Conservation (phyloP, 345 rosid species). For the Syzygium aromaticum region DNA sequence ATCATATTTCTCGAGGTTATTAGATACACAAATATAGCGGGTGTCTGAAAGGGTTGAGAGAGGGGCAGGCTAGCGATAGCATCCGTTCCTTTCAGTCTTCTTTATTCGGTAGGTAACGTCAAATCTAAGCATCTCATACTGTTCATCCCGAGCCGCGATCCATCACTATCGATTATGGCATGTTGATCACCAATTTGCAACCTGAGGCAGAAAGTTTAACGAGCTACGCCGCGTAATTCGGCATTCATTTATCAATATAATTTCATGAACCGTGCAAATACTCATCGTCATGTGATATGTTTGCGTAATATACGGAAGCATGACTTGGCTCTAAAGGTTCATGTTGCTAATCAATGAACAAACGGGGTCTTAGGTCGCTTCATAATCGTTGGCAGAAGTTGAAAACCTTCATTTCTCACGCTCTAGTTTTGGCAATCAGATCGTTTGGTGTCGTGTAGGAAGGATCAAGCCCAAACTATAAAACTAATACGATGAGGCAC, state of each 20-base stretch:
- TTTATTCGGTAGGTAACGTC: neutral
- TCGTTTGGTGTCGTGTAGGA: neutral
- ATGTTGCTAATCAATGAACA: neutral
- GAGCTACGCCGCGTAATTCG: neutral
- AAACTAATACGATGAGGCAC: neutral
- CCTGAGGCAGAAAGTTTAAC: neutral
- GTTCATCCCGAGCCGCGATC: neutral
- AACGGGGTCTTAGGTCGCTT: neutral
- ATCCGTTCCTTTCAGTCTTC: neutral
- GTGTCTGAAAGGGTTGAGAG: neutral
- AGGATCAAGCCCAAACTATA: neutral
- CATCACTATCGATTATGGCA: neutral
- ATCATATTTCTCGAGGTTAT: neutral
- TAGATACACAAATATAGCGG: neutral
- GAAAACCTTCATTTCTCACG: neutral
- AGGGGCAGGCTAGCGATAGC: neutral
- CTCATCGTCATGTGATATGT: neutral
- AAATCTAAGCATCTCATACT: neutral
- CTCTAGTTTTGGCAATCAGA: neutral
- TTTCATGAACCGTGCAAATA: neutral
- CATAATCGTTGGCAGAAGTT: neutral
- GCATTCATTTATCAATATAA: neutral
- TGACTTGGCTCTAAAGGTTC: neutral
- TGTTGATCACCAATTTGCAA: neutral
- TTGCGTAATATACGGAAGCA: neutral